Evolutionary conservation across 2,329 filamentous ascomycete species (phyloP).

Genomic region (Stylonectria norvegica): DNA sequence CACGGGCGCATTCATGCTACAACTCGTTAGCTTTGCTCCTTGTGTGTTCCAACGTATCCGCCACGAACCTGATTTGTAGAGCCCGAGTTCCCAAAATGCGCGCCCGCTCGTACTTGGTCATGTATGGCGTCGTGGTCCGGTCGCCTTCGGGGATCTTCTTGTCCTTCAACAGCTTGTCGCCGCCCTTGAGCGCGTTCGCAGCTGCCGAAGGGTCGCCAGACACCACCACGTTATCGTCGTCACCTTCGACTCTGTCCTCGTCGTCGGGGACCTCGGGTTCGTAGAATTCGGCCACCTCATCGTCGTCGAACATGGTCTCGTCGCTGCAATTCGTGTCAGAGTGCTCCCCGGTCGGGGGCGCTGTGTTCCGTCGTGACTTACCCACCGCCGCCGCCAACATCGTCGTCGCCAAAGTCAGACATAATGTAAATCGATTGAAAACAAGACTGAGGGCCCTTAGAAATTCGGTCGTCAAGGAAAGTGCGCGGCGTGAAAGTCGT

Average conservation of each 20-base stretch:
- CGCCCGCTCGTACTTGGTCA: constrained; percentile 98
- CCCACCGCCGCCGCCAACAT: constrained; percentile 55
- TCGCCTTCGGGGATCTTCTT: constrained; percentile 90
- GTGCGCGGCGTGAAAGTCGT: background rate
- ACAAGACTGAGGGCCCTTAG: constrained; percentile 1
- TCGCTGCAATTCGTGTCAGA: constrained; percentile 48
- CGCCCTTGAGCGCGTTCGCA: constrained; percentile 51
- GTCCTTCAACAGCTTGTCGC: constrained; percentile 60
- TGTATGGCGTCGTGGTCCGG: constrained; percentile 91
- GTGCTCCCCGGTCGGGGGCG: background rate
- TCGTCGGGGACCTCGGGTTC: constrained; percentile 53
- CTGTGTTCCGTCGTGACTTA: constrained; percentile 36
- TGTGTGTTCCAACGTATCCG: background rate
- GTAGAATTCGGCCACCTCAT: constrained; percentile 59
- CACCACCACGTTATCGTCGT: constrained; percentile 57
- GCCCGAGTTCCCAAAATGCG: constrained; percentile 90
- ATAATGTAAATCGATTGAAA: constrained; percentile 40
- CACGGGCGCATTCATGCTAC: constrained; percentile 94
- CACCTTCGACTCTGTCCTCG: constrained; percentile 50
- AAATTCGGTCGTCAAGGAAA: background rate
- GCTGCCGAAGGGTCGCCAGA: constrained; percentile 61
- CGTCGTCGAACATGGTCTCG: constrained; percentile 70
- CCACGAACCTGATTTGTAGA: constrained; percentile 83
- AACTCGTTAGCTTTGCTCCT: constrained; percentile 7
- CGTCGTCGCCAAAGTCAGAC: constrained; percentile 72